Evolutionary conservation across 83 land plant genomes (phyloP).

Genomic region (Isoetes engelmannii): DNA sequence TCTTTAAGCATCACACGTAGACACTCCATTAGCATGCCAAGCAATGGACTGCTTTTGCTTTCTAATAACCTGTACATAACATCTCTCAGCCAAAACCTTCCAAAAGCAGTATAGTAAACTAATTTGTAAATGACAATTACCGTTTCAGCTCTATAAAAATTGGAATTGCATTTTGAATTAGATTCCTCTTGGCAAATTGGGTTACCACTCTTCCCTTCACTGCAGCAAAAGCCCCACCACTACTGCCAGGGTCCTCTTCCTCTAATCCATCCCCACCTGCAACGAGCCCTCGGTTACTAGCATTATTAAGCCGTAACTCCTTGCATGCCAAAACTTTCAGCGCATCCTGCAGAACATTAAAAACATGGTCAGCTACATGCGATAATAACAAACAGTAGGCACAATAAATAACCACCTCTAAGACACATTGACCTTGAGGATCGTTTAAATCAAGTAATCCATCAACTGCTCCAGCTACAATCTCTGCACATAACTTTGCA

Average conservation of each 20-base stretch:
- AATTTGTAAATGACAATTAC: conserved; percentile 9
- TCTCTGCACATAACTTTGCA: conserved; percentile 89
- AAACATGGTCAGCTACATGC: no score
- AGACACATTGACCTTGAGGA: conserved; percentile 50
- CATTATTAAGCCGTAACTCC: conserved; percentile 50
- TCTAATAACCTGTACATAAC: conserved; percentile 48
- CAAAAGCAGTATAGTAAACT: neutral
- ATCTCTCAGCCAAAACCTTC: neutral
- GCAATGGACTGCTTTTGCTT: conserved; percentile 79
- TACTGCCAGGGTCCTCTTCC: conserved; percentile 26
- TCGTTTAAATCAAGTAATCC: conserved; percentile 66
- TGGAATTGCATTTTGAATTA: conserved; percentile 82
- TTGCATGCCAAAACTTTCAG: conserved; percentile 67
- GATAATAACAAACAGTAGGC: neutral
- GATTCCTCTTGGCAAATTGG: conserved; percentile 67
- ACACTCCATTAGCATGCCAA: conserved; percentile 84
- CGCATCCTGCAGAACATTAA: conserved; percentile 52
- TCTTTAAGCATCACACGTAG: conserved; percentile 72
- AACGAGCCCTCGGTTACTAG: conserved; percentile 30
- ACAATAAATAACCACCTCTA: conserved; percentile 46
- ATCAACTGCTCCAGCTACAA: conserved; percentile 83
- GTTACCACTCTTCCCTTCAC: conserved; percentile 60
- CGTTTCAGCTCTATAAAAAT: conserved; percentile 91
- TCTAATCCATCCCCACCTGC: conserved; percentile 46
- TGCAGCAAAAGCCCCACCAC: conserved; percentile 43